phyloP scores from a whole-genome alignment of 257 asterid species.

The Scutellaria minor region DNA sequence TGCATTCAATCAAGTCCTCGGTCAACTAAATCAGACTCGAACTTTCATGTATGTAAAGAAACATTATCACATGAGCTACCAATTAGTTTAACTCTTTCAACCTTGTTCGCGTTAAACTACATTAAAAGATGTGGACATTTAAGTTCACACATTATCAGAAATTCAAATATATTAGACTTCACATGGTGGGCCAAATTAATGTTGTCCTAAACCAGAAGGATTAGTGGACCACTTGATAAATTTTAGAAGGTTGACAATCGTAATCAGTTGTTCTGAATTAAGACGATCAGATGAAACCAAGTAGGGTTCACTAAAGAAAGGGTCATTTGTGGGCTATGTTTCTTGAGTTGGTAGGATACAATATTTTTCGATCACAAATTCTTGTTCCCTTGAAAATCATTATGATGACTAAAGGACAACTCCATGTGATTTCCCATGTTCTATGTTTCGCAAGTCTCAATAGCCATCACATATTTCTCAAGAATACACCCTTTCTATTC shows the following conservation, averaged over 20 bases:
- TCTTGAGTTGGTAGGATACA: background rate
- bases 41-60: too few relatives aligned
- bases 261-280: background rate
- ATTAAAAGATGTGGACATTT: too few relatives aligned
- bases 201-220: too few relatives aligned
- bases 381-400: background rate
- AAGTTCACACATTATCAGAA: too few relatives aligned
- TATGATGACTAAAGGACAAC: constrained; percentile 23
- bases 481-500: background rate
- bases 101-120: too few relatives aligned
- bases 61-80: too few relatives aligned
- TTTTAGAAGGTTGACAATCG: background rate
- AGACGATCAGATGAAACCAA: background rate
- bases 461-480: background rate
- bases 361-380: background rate
- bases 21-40: too few relatives aligned
- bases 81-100: too few relatives aligned
- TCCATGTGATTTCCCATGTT: constrained; percentile 35
- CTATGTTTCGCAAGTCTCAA: constrained; percentile 4
- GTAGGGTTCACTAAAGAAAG: background rate
- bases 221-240: too few relatives aligned
- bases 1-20: too few relatives aligned
- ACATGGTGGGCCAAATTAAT: too few relatives aligned
- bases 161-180: too few relatives aligned
- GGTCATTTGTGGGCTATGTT: background rate